Conservation (phyloP, 2,329 filamentous ascomycete genomes). For the Monosporascus sp. region DNA sequence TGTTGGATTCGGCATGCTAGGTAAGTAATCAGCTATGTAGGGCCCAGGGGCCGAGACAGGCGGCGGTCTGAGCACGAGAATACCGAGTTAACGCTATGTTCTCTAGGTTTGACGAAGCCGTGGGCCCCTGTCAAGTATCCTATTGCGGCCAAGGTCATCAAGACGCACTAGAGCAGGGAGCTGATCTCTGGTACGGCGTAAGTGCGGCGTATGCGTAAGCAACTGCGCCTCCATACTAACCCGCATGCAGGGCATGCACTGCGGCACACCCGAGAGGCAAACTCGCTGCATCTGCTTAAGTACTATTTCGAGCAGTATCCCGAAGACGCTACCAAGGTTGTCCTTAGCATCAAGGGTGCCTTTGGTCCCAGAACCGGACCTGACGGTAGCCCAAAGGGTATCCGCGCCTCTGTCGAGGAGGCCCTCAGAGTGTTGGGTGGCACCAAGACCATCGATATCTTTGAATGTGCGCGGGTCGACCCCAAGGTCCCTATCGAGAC, state of each 20-base stretch:
- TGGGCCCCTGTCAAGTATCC: conserved; percentile 8
- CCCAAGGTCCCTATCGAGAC: conserved; percentile 39
- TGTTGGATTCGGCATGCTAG: conserved; percentile 8
- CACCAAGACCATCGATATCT: conserved; percentile 47
- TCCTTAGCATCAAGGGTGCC: conserved; percentile 53
- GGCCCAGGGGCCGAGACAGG: too few species aligned
- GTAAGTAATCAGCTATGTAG: not conserved
- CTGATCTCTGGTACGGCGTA: conserved; percentile 11
- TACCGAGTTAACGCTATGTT: not conserved
- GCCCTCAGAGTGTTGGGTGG: conserved; percentile 34
- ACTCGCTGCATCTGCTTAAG: conserved; percentile 48
- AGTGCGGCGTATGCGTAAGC: not conserved
- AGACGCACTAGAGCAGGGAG: conserved; percentile 8
- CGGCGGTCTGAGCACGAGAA: not conserved
- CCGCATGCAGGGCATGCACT: conserved; percentile 29
- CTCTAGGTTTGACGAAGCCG: conserved; percentile 6
- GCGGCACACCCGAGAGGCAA: conserved; percentile 45
- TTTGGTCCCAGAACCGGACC: conserved; percentile 14
- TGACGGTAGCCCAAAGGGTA: conserved; percentile 41
- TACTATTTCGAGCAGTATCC: conserved; percentile 53
- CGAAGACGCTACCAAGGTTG: conserved; percentile 49
- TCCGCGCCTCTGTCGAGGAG: conserved; percentile 48
- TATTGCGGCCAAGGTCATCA: conserved; percentile 6
- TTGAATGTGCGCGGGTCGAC: conserved; percentile 40
- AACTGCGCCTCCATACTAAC: not conserved